Conservation (phyloP, 1,284 basidiomycete species). For the Papiliotrema fonsecae region DNA sequence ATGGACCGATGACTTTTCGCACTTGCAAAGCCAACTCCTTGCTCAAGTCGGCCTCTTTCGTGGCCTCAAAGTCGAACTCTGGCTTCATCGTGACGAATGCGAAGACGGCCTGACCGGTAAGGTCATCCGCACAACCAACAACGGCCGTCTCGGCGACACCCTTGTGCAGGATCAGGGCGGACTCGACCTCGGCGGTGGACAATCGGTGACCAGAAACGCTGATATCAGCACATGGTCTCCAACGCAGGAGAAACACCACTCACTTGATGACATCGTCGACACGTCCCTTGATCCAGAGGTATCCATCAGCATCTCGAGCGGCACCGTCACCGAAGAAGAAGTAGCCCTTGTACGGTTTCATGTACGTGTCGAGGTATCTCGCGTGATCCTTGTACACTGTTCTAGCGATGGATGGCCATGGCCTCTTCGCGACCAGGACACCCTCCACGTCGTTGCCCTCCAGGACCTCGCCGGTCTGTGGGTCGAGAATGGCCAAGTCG, state of each 20-base stretch:
- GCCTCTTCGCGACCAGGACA: constrained; percentile 76
- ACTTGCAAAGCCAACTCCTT: constrained; percentile 95
- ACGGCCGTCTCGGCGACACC: constrained; percentile 96
- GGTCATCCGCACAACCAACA: constrained; percentile 79
- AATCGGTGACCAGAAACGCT: constrained; percentile 95
- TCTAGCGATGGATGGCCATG: constrained; percentile 96
- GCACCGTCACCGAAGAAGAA: constrained; percentile 98
- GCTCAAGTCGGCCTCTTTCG: constrained; percentile 63
- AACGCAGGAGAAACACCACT: background rate
- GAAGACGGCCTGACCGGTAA: constrained; percentile 70
- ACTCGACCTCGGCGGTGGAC: constrained; percentile 96
- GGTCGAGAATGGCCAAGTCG: constrained; percentile 81
- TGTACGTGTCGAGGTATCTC: constrained; percentile 89
- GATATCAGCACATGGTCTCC: constrained; percentile 9
- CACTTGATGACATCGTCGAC: constrained; percentile 61
- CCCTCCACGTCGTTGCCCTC: constrained; percentile 84
- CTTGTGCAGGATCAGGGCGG: constrained; percentile 85
- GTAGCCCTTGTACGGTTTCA: constrained; percentile 55
- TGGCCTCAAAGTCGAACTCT: constrained; percentile 70
- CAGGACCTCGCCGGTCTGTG: constrained; percentile 58
- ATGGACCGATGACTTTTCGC: constrained; percentile 91
- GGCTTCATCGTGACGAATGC: constrained; percentile 66
- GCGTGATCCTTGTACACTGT: constrained; percentile 90
- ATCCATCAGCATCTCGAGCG: constrained; percentile 88
- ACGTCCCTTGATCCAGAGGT: constrained; percentile 97